Evolutionary conservation across 805 yeast species (phyloP), one percentile per base, ranked within the genome.

Genomic region (Starmerella potacharoeniae): DNA sequence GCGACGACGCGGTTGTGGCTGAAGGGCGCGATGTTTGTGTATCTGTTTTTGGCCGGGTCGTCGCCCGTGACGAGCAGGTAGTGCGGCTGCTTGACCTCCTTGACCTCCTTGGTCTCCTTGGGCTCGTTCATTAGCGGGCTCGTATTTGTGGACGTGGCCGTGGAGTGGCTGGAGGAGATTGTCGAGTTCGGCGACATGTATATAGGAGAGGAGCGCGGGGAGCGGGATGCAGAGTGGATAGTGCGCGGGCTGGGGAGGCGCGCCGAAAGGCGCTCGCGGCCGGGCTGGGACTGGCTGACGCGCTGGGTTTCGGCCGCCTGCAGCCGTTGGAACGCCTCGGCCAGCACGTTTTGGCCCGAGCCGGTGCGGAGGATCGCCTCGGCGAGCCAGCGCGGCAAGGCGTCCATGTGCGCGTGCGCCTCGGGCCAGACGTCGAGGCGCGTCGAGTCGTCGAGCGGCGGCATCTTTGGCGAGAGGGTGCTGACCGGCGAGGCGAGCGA

Each of bases 11-110:
- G 74, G 4, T 95, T 78, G 64, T 86, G 91, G 65, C 86, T 95
- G 68, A 79, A 90, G 4, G 95, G 89, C 64, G 85, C 83, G 44
- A 90, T 86, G 67, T 90, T 95, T 63, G 86, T 84, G 72, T 90
- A 90, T 57, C 97, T 71, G 68, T 90, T 88, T 65, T 89, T 89
- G 30, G 95, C 91, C 44, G 81, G 75, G 68, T 88, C 95, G 43
- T 89, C 81, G 6, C 96, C 96, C 5, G 84, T 79, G 37, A 82
- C 78, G 35, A 86, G 77, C 33, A 73, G 66, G 28, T 81, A 79
- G 2, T 70, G 47, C 6, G 47, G 17, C 36, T 43, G 47, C 13
- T 31, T 29, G 13, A 36, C n/a, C 13, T 43, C 36, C 5, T 11
- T 10, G 16, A 14, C 65, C 4, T 22, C 22, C 22, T 22, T 22